Conservation (phyloP, 192 early-diverging fungal species). For the Backusella macrospora region DNA sequence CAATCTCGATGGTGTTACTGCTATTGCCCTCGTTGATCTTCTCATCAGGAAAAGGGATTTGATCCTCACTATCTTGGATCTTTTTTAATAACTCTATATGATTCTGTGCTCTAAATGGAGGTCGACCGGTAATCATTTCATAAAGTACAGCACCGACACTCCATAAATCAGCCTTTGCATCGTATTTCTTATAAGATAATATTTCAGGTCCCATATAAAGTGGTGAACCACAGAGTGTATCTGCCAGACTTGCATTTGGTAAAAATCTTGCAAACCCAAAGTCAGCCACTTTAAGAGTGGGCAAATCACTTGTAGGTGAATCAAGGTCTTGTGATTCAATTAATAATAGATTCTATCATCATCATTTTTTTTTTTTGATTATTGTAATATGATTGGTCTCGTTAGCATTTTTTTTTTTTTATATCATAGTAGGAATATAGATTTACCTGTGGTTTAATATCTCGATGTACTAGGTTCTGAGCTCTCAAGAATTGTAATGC, state of each 20-base stretch:
- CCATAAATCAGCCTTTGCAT: conserved; percentile 96
- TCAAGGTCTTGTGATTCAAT: conserved; percentile 57
- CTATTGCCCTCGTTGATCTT: not conserved
- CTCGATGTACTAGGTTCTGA: conserved; percentile 90
- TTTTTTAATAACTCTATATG: conserved; percentile 90
- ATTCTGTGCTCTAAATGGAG: conserved; percentile 92
- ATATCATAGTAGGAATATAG: not conserved
- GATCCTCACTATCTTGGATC: conserved; percentile 85
- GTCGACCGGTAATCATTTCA: conserved; percentile 89
- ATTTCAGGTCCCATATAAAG: conserved; percentile 95
- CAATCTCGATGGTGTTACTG: conserved; percentile 8
- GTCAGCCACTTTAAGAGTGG: conserved; percentile 91
- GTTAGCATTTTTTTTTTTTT: not conserved
- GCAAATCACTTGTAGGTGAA: conserved; percentile 52
- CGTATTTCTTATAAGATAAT: conserved; percentile 88
- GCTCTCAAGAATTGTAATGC: conserved; percentile 89
- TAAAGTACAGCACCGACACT: conserved; percentile 93
- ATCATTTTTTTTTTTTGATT: not conserved
- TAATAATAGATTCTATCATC: conserved; percentile 76
- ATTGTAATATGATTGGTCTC: conserved; percentile 8
- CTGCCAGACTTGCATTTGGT: conserved; percentile 81
- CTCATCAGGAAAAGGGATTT: conserved; percentile 88
- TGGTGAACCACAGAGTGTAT: conserved; percentile 96
- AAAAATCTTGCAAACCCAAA: conserved; percentile 97
- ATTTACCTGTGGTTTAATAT: conserved; percentile 93